A percentile compares a stretch with the other conserved stretches of the same genome.
Conservation (phyloP, 2,329 filamentous ascomycete species). For the Penicillium sp. region DNA sequence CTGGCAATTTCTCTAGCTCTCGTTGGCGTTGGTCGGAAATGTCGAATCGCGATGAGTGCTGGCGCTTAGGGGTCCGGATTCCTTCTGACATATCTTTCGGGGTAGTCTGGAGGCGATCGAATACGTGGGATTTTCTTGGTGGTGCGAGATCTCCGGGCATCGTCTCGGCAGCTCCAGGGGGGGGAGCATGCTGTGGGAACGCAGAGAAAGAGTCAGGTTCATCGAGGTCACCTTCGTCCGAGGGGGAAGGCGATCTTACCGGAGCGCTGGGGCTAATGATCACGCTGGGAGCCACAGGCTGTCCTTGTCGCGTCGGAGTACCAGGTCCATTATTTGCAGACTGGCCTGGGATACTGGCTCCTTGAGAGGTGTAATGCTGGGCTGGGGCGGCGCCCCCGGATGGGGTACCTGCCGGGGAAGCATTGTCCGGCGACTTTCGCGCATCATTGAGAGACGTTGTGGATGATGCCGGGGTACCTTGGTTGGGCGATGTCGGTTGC, state of each 20-base stretch:
- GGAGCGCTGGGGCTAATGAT: constrained; percentile 93
- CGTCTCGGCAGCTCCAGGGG: constrained; percentile 89
- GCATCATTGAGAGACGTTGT: constrained; percentile 81
- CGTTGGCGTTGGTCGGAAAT: constrained; percentile 86
- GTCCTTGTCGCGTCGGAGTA: constrained; percentile 63
- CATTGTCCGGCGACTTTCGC: constrained; percentile 64
- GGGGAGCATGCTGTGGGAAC: constrained; percentile 71
- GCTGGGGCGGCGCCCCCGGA: constrained; percentile 29
- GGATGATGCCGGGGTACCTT: constrained; percentile 80
- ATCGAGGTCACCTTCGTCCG: neutral
- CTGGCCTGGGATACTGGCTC: constrained; percentile 33
- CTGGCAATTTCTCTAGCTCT: constrained; percentile 93
- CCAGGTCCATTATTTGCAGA: constrained; percentile 51
- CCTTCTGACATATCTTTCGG: constrained; percentile 97
- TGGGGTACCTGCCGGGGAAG: constrained; percentile 28
- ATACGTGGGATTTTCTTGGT: constrained; percentile 89
- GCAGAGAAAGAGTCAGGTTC: constrained; percentile 8
- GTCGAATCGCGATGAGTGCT: constrained; percentile 96
- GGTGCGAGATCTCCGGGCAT: constrained; percentile 97
- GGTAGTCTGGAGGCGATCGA: constrained; percentile 84
- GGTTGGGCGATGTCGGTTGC: constrained; percentile 60
- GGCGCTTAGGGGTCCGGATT: constrained; percentile 88
- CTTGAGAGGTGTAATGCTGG: constrained; percentile 40
- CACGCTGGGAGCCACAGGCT: constrained; percentile 74
- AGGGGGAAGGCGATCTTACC: constrained; percentile 56